Evolutionary conservation across 495 filamentous ascomycete species (phyloP).

Genomic region (Aspergillus sparsus): DNA sequence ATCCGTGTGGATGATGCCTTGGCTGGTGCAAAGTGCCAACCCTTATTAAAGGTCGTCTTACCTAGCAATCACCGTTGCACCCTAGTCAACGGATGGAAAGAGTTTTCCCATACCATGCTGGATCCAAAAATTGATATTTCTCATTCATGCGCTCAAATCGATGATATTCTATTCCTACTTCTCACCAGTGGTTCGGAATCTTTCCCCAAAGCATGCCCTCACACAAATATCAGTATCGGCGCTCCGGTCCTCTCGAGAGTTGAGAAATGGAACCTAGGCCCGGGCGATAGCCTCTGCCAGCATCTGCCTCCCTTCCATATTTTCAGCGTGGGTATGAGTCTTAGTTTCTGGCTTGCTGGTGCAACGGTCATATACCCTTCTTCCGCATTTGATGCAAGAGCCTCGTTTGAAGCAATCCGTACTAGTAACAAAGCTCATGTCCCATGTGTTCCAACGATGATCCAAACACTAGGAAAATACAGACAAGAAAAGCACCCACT

Average conservation of each 20-base stretch:
- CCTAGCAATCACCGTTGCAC: neutral
- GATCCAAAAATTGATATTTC: neutral
- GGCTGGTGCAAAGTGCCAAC: neutral
- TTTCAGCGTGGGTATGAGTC: conserved; percentile 33
- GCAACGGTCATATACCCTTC: conserved; percentile 36
- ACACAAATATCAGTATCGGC: conserved; percentile 28
- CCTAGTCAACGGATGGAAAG: neutral
- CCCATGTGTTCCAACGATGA: conserved; percentile 37
- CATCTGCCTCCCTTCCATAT: conserved; percentile 44
- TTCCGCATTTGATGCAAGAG: conserved; percentile 33
- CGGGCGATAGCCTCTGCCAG: conserved; percentile 30
- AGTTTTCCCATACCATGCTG: neutral
- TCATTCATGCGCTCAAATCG: neutral
- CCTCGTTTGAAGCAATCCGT: conserved; percentile 32
- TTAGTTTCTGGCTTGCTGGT: conserved; percentile 37
- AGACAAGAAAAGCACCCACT: conserved; percentile 11
- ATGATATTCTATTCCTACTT: conserved; percentile 27
- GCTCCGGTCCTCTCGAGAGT: conserved; percentile 24
- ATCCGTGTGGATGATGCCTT: conserved; percentile 1
- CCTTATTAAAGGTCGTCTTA: neutral
- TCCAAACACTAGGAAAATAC: conserved; percentile 28
- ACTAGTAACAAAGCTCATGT: conserved; percentile 29
- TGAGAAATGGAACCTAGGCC: conserved; percentile 16
- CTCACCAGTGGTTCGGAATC: conserved; percentile 44
- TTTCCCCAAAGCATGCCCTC: conserved; percentile 40